Base-by-base conservation (phyloP, 2,329 filamentous ascomycete species). In the Fusarium chaquense region DNA sequence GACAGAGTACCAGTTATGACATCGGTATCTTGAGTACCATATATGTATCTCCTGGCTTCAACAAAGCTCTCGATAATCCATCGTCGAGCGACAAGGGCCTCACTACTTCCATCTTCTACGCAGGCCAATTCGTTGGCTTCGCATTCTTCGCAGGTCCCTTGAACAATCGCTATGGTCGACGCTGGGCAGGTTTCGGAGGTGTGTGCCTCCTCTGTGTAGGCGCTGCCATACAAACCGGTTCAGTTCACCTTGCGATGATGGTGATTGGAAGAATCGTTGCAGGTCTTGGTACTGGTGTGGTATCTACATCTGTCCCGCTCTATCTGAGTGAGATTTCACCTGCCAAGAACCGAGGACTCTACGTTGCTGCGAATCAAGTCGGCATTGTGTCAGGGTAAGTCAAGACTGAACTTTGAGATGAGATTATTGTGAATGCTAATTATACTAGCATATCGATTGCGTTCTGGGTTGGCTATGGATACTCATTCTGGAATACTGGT, bases 181-280 rank as follows among this genome's bases (percentile, higher is more conserved):
- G 59, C 22, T 40, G 36, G 59, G 61, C 61, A 20, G 61, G 61
- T 0, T 64, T 64, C 2, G 50, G 61, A 5, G 61, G 61, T 3
- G 61, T 64, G 0, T 64, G 61, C 3, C 43, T 64, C 2, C 61
- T 64, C 3, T 64, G 61, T 4, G 50, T 64, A 0, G 61, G 61
- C n/a, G 61, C 61, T 13, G 61, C 61, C 4, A 64, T 64, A 1
- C 61, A 64, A 22, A 64, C 61, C 8, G 61, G 59, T n/a, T 53
- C 61, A 10, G 61, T 64, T 40, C 61, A 64, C 35, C 26, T 64
- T 13, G 61, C 61, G 4, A 64, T 64, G 61, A 64, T 64, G 61
- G 59, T 64, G 0, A 1, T 64, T 11, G 61, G 61, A 28, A 35
- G 61, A 30, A 64, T 64, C 8, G 44, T 64, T 4, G 61, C 61